A percentile compares a stretch with the other conserved stretches of the same genome.
Conservation (phyloP, 129 eudicot genomes). For the Sambucus nigra region DNA sequence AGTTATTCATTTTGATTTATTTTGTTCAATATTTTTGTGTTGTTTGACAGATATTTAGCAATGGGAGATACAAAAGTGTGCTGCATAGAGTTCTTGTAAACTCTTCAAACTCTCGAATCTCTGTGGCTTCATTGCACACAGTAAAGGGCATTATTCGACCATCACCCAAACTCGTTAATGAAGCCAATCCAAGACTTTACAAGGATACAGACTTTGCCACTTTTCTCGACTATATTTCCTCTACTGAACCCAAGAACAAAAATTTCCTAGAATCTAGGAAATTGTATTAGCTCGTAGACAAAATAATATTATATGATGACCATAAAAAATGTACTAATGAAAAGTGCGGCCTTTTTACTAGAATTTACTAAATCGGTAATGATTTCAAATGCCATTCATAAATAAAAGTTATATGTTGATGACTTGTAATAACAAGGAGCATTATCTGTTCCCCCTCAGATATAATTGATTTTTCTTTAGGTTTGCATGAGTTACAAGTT, state of each 20-base stretch:
- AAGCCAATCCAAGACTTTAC: conserved; percentile 39
- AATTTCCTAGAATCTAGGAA: conserved; percentile 40
- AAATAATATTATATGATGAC: too few species aligned
- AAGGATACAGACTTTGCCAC: conserved; percentile 43
- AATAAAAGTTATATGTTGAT: too few species aligned
- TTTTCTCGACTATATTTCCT: conserved; percentile 40
- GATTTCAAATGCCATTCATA: too few species aligned
- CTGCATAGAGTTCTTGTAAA: conserved; percentile 55
- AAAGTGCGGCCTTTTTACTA: too few species aligned
- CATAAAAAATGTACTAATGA: too few species aligned
- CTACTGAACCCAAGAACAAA: conserved; percentile 44
- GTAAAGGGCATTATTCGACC: conserved; percentile 24
- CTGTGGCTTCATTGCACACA: conserved; percentile 47
- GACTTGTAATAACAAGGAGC: too few species aligned
- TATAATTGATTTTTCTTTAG: too few species aligned
- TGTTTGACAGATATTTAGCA: conserved; percentile 45
- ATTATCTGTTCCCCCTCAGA: too few species aligned
- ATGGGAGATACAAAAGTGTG: conserved; percentile 59
- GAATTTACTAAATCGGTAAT: too few species aligned
- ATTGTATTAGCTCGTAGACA: too few species aligned
- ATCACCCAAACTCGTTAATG: conserved; percentile 31
- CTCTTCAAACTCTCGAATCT: conserved; percentile 35
- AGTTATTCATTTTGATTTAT: too few species aligned
- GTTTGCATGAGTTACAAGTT: too few species aligned
- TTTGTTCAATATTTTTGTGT: background rate